Base-by-base conservation (phyloP, 768 basidiomycete species). In the Dacryopinax spathularia region DNA sequence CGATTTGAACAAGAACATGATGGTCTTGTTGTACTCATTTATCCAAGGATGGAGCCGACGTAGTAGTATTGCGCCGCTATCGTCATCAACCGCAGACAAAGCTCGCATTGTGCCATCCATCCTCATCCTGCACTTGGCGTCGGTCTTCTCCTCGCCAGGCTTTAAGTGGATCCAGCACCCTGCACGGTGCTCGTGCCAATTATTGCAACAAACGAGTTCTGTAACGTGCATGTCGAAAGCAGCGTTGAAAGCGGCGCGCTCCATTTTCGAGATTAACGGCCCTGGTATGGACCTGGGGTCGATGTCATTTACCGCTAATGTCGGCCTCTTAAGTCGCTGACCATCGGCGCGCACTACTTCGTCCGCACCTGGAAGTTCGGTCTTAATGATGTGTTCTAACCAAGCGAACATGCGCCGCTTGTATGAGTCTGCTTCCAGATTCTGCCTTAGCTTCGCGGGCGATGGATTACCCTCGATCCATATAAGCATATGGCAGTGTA, bases 11-110 rank as follows among this genome's bases (percentile, higher is more conserved):
- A 69, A 66, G n/a, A 71, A 36, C 1, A 79, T 9, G 0, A 80
- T 79, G 0, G 73, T 75, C 0, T 41, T 60, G 67, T 80, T 80
- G 62, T 76, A 80, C 62, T 78, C 74, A 56, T 80, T 81, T 0
- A 80, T 76, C 59, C 77, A 29, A 0, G 77, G 75, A 69, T 81
- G 72, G 0, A 78, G 41, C 35, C 73, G 71, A 0, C 71, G 66
- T 0, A 79, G 59, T 16, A 13, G 56, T 0, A 80, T 29, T 1
- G 25, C 15, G 18, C 65, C 66, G 7, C 35, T 56, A 9, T 66
- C 65, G 0, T 33, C 0, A 65, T 79, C 71, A 59, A 78, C 63
- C 0, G 13, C 18, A 9, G 13, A 15, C 5, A 35, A 20, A 1
- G 68, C 73, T 1, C 65, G 16, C 0, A 61, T 18, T 16, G 33